Conservation (phyloP, 2,329 filamentous ascomycete genomes). For the Neofusicoccum laricinum region DNA sequence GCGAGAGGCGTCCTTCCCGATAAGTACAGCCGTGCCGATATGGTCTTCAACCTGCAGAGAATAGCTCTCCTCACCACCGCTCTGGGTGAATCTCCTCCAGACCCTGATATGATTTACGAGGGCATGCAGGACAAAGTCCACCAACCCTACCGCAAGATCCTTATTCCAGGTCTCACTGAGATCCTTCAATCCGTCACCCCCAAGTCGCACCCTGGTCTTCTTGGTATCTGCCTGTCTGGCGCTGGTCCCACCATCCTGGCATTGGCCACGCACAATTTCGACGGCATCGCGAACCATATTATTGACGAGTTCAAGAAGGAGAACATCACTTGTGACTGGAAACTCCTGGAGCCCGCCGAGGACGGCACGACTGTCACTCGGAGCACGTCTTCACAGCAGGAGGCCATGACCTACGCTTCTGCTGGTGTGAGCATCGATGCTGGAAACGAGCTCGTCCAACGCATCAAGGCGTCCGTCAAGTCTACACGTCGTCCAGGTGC, state of each 20-base stretch:
- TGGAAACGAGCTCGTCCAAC: conserved; percentile 86
- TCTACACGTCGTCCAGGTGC: conserved; percentile 83
- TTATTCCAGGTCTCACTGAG: conserved; percentile 88
- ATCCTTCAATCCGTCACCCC: conserved; percentile 91
- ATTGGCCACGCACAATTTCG: conserved; percentile 85
- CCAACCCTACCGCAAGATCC: conserved; percentile 87
- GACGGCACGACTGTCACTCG: conserved; percentile 52
- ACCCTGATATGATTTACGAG: conserved; percentile 90
- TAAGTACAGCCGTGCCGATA: conserved; percentile 75
- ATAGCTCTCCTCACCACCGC: conserved; percentile 88
- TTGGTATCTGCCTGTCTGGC: conserved; percentile 92
- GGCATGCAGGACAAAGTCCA: conserved; percentile 99
- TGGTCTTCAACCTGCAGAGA: conserved; percentile 94
- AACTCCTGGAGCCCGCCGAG: conserved; percentile 81
- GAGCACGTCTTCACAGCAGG: conserved; percentile 23
- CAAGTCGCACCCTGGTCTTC: conserved; percentile 76
- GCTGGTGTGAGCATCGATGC: conserved; percentile 93
- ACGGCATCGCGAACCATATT: conserved; percentile 77
- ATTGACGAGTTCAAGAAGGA: conserved; percentile 69
- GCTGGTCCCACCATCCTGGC: conserved; percentile 94
- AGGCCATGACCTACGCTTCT: conserved; percentile 76
- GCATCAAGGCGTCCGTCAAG: conserved; percentile 86
- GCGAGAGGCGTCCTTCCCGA: conserved; percentile 82
- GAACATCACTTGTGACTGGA: conserved; percentile 79
- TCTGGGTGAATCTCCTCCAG: conserved; percentile 82